Conservation (phyloP, 257 asterid genomes). For the Cinchona pubescens region DNA sequence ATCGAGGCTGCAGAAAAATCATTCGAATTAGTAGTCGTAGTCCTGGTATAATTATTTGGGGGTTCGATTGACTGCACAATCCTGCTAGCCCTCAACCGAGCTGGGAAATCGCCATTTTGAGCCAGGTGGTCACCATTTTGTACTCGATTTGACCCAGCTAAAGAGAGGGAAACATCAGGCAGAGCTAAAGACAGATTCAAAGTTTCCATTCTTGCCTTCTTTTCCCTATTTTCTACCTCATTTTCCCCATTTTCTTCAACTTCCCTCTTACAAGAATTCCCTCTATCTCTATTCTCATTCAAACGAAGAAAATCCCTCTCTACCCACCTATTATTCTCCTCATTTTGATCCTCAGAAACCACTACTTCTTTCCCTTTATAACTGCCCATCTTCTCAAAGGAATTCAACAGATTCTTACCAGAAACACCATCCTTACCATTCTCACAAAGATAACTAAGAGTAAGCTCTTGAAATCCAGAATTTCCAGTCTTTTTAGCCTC, state of each 20-base stretch:
- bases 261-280: conserved; percentile 56
- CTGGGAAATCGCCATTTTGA: conserved; percentile 53
- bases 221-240: conserved; percentile 52
- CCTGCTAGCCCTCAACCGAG: conserved; percentile 55
- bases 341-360: conserved; percentile 60
- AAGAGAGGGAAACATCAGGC: conserved; percentile 71
- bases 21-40: conserved; percentile 52
- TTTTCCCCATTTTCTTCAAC: conserved; percentile 47
- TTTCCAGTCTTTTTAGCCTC: conserved; percentile 37
- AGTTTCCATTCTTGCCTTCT: conserved; percentile 77
- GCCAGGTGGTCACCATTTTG: conserved; percentile 50
- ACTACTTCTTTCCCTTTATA: conserved; percentile 65
- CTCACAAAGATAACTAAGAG: conserved; percentile 82
- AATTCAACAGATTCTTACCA: conserved; percentile 48
- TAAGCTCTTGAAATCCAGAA: conserved; percentile 68
- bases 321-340: conserved; percentile 49
- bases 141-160: conserved; percentile 67
- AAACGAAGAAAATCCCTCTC: conserved; percentile 83
- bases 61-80: conserved; percentile 66
- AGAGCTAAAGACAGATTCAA: conserved; percentile 75
- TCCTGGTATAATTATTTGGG: conserved; percentile 58
- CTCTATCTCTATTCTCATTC: conserved; percentile 47
- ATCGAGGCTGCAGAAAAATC: conserved; percentile 79
- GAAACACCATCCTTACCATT: conserved; percentile 53
- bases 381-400: conserved; percentile 43